phyloP scores from a whole-genome alignment of 139 green algal genomes.

The Coccomyxa sp. region DNA sequence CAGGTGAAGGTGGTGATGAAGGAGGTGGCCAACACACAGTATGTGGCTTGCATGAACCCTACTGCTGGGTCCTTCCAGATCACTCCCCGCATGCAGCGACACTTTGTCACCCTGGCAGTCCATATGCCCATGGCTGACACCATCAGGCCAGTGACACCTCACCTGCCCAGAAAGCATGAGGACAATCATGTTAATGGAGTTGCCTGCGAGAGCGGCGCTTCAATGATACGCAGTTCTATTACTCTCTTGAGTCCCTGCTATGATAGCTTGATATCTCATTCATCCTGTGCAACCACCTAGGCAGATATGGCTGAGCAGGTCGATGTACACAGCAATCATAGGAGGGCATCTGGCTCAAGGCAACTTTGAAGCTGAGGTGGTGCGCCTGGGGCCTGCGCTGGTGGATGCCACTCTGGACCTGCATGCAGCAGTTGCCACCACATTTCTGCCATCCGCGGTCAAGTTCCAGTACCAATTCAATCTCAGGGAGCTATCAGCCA shows the following conservation, averaged over 20 bases:
- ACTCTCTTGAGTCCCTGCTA: no score
- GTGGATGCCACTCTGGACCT: slow-evolving; percentile 81
- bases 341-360: slow-evolving; percentile 38
- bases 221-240: no score
- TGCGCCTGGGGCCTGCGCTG: slow-evolving; percentile 64
- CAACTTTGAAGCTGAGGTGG: slow-evolving; percentile 38
- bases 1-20: slow-evolving; percentile 81
- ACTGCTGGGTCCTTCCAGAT: slow-evolving; percentile 86
- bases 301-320: not conserved
- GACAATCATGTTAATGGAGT: no score
- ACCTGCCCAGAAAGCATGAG: not conserved
- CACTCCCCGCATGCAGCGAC: slow-evolving; percentile 87
- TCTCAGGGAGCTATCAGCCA: slow-evolving; percentile 92
- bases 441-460: slow-evolving; percentile 90
- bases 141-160: slow-evolving; percentile 30
- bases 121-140: slow-evolving; percentile 75
- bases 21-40: slow-evolving; percentile 80
- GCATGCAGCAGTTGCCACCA: slow-evolving; percentile 73
- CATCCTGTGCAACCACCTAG: no score
- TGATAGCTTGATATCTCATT: no score
- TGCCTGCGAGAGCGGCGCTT: no score
- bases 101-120: slow-evolving; percentile 86
- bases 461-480: slow-evolving; percentile 98
- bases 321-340: not conserved
- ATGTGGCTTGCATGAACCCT: slow-evolving; percentile 85